Evolutionary conservation across 441 rosid genomes (phyloP).

Genomic region (Populus hybrid): DNA sequence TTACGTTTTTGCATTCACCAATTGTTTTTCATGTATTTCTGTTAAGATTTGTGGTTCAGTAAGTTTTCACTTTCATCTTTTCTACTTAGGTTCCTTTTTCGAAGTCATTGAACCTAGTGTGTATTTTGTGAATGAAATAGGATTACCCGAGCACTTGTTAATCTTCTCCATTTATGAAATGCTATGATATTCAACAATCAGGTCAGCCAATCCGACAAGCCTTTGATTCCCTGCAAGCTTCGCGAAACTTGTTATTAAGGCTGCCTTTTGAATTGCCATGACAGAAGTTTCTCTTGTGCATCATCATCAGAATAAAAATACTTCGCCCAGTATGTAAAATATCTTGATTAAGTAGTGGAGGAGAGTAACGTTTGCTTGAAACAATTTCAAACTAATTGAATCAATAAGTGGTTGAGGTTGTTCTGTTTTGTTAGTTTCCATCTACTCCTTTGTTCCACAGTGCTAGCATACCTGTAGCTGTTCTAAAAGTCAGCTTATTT

Average conservation of each 20-base stretch:
- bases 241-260: not conserved
- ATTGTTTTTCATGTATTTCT: not conserved
- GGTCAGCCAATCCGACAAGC: not conserved
- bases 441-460: not conserved
- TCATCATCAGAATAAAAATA: not conserved
- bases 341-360: not conserved
- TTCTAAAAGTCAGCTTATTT: slow-evolving; percentile 1
- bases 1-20: not conserved
- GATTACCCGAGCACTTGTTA: too few species aligned
- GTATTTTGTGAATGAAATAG: too few species aligned
- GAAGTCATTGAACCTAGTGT: too few species aligned
- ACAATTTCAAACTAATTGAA: not conserved
- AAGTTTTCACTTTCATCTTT: not conserved
- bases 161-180: not conserved
- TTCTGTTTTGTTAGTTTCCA: not conserved
- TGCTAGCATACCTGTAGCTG: not conserved
- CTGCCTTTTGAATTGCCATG: not conserved
- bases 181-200: not conserved
- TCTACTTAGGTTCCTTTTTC: too few species aligned
- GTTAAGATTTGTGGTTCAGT: not conserved
- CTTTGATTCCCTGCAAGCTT: not conserved
- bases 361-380: not conserved
- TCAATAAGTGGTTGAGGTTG: not conserved
- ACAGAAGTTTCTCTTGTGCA: not conserved
- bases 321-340: not conserved